Evolutionary conservation across 1,284 basidiomycete species (phyloP).

Genomic region (Golubevia pallescens): DNA sequence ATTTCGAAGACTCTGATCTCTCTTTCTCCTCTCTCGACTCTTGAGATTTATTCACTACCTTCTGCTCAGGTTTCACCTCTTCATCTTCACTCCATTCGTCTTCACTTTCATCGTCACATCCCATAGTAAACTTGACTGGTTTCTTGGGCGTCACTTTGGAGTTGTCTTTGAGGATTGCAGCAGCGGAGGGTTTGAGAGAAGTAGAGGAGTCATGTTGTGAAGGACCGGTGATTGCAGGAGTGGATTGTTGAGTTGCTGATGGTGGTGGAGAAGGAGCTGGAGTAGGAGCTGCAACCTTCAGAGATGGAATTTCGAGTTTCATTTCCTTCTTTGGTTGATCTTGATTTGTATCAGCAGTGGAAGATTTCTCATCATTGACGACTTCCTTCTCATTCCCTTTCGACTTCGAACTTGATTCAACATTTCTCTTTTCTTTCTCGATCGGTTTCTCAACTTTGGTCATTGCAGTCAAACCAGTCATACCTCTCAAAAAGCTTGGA

Average conservation of each 20-base stretch:
- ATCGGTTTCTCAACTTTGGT: background rate
- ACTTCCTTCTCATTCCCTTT: background rate
- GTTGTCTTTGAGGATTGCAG: background rate
- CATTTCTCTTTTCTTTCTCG: background rate
- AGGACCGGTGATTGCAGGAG: background rate
- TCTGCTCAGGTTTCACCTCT: conserved; percentile 16
- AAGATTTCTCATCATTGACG: too few relatives aligned
- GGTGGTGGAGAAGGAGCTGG: too few relatives aligned
- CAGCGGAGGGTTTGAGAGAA: background rate
- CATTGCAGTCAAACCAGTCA: background rate
- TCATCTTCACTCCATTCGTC: conserved; percentile 35
- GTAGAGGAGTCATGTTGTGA: background rate
- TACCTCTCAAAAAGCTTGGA: background rate
- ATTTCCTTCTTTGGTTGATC: too few relatives aligned
- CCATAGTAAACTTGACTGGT: conserved; percentile 52
- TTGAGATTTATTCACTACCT: background rate
- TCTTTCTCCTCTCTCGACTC: conserved; percentile 2
- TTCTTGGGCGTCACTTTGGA: conserved; percentile 8
- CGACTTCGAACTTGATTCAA: background rate
- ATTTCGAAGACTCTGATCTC: background rate
- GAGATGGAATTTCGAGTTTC: too few relatives aligned
- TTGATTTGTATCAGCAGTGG: too few relatives aligned
- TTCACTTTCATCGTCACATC: conserved; percentile 43
- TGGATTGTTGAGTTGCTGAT: too few relatives aligned
- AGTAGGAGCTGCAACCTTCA: too few relatives aligned